Evolutionary conservation across 257 asterid genomes (phyloP), one percentile per base, ranked within the genome.

Genomic region (Datura wrightii): DNA sequence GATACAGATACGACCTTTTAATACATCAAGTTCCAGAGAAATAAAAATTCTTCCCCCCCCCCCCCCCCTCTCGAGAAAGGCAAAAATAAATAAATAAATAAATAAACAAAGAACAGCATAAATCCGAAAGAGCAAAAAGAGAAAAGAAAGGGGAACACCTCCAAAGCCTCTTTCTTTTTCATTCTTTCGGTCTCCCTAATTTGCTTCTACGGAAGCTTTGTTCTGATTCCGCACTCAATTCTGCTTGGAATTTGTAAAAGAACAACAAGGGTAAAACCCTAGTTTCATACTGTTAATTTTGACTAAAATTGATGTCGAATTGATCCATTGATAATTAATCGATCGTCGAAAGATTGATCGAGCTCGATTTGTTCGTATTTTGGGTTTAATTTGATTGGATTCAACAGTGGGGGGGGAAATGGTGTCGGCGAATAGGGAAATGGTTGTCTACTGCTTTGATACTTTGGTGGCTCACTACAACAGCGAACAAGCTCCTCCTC

Each of bases 351-450:
- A 19, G 80, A 83, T 87, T 72, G 36, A 76, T 63, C 6, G 37
- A 60, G 15, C 39, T 60, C 0, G 5, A 34, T 63, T 63, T 63
- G 70, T 50, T 83, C 36, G 55, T 69, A 44, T 24, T 15, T 79
- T 76, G 37, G 52, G 46, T 60, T 60, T 34, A 84, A 54, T 9
- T 41, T 70, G 44, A 36, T 80, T 31, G 39, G 41, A 53, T 11
- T 19, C 9, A 62, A 37, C 42, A 39, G 42, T 2, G 59, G 3
- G 42, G 6, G 59, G 3, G 13, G 80, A 10, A 10, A 96, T 96
- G 99, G 98, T 94, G 94, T 92, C 97, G 86, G 99, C 99, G 63
- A 96, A 93, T 79, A 91, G 89, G 83, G 99, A 96, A 83, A 96
- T 96, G 98, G 98, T 88, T 79, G 97, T 91, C 42, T 96, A 90